Evolutionary conservation across 208 protist species (phyloP).

Genomic region (Trypanosoma rangeli): DNA sequence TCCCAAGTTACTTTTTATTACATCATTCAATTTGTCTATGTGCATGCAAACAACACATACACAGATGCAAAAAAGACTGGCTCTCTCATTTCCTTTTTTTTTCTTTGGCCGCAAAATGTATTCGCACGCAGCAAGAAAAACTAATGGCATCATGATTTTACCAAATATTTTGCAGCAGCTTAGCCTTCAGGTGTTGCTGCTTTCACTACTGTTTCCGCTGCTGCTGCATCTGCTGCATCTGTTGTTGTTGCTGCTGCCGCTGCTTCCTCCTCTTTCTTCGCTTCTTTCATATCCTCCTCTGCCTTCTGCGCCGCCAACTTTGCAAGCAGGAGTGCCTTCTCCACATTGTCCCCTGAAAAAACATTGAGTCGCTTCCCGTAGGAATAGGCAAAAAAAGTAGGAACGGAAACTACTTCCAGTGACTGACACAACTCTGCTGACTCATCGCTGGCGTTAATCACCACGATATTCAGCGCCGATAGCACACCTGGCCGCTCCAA

Average conservation of each 20-base stretch:
- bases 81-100: too few relatives aligned
- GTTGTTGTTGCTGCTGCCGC: conserved; percentile 28
- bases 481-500: conserved; percentile 44
- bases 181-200: background rate
- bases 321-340: conserved; percentile 67
- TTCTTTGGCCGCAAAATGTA: too few relatives aligned
- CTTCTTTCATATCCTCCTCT: conserved; percentile 23
- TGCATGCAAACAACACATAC: too few relatives aligned
- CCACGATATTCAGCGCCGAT: conserved; percentile 44
- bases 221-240: background rate
- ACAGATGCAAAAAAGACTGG: too few relatives aligned
- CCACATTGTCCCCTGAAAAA: conserved; percentile 71
- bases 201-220: background rate
- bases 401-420: conserved; percentile 44
- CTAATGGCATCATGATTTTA: too few relatives aligned
- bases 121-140: too few relatives aligned
- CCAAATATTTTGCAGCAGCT: too few relatives aligned
- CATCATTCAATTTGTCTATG: too few relatives aligned
- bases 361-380: conserved; percentile 48
- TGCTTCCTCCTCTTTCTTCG: conserved; percentile 34
- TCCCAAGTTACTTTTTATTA: too few relatives aligned
- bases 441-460: conserved; percentile 47
- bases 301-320: conserved; percentile 45
- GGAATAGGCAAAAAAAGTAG: conserved; percentile 56
- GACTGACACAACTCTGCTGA: conserved; percentile 46